Percentiles rank a stretch among this genome's conserved stretches.
Evolutionary conservation across 768 basidiomycete genomes (phyloP).

Genomic region (Kwoniella dejecticola): DNA sequence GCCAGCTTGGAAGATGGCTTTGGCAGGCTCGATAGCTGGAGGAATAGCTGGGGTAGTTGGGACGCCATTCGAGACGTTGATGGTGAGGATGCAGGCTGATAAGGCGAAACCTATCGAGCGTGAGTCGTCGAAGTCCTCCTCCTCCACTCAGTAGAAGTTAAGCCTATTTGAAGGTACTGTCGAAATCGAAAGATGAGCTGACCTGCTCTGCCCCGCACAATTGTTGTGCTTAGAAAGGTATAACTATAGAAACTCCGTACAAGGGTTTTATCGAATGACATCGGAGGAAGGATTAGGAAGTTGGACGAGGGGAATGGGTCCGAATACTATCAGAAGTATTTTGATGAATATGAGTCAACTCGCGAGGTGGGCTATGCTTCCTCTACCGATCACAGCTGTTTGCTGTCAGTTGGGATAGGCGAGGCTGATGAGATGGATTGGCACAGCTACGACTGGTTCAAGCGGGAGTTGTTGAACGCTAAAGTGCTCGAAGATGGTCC

Average conservation of each 20-base stretch:
- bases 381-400: neutral
- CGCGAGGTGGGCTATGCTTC: conserved; percentile 66
- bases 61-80: conserved; percentile 65
- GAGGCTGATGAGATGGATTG: neutral
- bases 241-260: conserved; percentile 86
- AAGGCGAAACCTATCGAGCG: conserved; percentile 79
- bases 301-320: conserved; percentile 72
- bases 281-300: conserved; percentile 80
- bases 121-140: conserved; percentile 19
- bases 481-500: conserved; percentile 79
- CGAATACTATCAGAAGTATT: conserved; percentile 81
- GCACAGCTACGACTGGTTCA: conserved; percentile 84
- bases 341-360: conserved; percentile 92
- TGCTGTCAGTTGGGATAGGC: neutral
- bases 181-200: too few relatives aligned
- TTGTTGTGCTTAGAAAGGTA: too few relatives aligned
- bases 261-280: conserved; percentile 88
- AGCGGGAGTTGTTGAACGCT: conserved; percentile 73
- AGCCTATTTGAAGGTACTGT: too few relatives aligned
- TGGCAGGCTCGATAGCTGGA: conserved; percentile 85
- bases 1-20: conserved; percentile 76
- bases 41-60: conserved; percentile 84
- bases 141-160: too few relatives aligned
- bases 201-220: too few relatives aligned
- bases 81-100: conserved; percentile 83